Conservation (phyloP, 2,329 filamentous ascomycete species). For the Metarhizium album region DNA sequence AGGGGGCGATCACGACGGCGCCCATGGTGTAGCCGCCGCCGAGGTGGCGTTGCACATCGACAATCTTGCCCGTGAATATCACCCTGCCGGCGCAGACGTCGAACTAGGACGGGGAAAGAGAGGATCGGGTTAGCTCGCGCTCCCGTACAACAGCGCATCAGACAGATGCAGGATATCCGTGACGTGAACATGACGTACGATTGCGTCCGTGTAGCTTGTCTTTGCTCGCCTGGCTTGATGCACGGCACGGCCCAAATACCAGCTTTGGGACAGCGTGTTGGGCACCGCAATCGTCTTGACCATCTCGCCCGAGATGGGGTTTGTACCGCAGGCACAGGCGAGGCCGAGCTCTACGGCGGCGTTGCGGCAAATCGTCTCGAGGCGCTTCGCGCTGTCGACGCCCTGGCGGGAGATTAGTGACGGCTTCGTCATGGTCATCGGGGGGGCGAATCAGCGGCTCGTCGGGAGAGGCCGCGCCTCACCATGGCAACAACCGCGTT, state of each 20-base stretch:
- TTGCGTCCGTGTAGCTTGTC: too few species aligned
- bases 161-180: too few species aligned
- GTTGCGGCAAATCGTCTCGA: conserved; percentile 25
- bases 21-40: conserved; percentile 31
- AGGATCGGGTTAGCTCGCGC: too few species aligned
- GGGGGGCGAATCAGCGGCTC: too few species aligned
- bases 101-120: too few species aligned
- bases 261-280: conserved; percentile 23
- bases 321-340: conserved; percentile 24
- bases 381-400: conserved; percentile 21
- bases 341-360: conserved; percentile 28
- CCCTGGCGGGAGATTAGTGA: conserved; percentile 13
- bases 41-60: conserved; percentile 27
- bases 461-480: too few species aligned
- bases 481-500: too few species aligned
- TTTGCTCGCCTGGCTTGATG: conserved; percentile 14
- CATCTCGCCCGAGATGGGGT: conserved; percentile 18
- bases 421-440: too few species aligned
- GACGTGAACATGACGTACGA: too few species aligned
- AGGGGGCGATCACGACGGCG: conserved; percentile 23
- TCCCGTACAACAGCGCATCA: too few species aligned
- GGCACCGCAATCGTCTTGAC: conserved; percentile 1
- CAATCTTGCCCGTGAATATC: conserved; percentile 29
- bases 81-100: too few species aligned
- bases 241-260: conserved; percentile 23